A percentile compares a stretch with the other conserved stretches of the same genome.
These are phyloP conservation scores for Jacaranda copaia DNA, from an alignment of 257 asterid genomes.

Conservation along the genomic window DNA sequence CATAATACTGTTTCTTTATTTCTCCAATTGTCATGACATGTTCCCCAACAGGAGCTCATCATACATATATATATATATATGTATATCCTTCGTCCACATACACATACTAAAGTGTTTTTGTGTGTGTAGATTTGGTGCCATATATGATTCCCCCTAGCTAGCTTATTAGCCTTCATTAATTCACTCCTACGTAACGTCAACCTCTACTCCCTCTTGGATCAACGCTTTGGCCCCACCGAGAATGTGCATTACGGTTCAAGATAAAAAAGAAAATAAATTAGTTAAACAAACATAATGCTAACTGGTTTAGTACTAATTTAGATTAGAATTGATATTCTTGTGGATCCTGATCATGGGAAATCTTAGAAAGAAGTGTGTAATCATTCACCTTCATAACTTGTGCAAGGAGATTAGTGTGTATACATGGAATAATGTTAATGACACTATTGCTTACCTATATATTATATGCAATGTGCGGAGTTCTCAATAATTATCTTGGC, in stretches of 20 bases:
- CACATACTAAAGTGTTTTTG: not conserved
- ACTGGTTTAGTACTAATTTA: not conserved
- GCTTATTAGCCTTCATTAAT: constrained; percentile 36
- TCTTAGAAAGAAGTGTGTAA: not conserved
- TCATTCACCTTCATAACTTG: not conserved
- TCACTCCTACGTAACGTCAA: constrained; percentile 25
- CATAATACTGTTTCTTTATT: constrained; percentile 40
- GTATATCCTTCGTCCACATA: not conserved
- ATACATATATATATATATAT: constrained; percentile 4
- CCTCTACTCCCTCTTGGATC: constrained; percentile 22
- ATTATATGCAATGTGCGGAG: too few species aligned
- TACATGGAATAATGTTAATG: too few species aligned
- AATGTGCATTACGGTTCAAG: constrained; percentile 29
- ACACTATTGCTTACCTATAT: too few species aligned
- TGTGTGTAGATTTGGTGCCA: constrained; percentile 23
- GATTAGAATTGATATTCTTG: not conserved
- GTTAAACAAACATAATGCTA: not conserved
- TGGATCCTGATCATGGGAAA: constrained; percentile 24
- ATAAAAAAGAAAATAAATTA: not conserved
- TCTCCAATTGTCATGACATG: constrained; percentile 51
- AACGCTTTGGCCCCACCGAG: constrained; percentile 34
- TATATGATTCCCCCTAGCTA: constrained; percentile 11
- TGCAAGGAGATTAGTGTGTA: too few species aligned
- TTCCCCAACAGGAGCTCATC: constrained; percentile 48
- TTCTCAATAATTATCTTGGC: too few species aligned